A percentile compares a stretch with the other conserved stretches of the same genome.
Conservation (phyloP, 2,329 filamentous ascomycete species). For the Fusarium sp. region DNA sequence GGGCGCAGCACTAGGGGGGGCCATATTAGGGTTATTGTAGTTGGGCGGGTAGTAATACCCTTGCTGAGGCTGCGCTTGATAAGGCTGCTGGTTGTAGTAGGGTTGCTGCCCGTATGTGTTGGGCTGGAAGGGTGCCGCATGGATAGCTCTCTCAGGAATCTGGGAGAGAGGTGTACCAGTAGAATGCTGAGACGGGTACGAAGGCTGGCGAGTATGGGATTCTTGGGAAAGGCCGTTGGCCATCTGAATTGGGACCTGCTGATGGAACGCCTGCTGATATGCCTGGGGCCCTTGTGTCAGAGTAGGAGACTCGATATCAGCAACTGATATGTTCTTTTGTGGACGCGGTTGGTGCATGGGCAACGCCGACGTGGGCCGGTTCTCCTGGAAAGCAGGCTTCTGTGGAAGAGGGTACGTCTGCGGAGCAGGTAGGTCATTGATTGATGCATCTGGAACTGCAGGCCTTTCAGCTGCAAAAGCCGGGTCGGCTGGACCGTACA, state of each 20-base stretch:
- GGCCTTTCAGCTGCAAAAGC: constrained; percentile 30
- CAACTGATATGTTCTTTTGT: constrained; percentile 92
- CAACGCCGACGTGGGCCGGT: constrained; percentile 58
- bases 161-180: constrained; percentile 86
- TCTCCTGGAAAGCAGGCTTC: constrained; percentile 68
- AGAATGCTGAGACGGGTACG: constrained; percentile 76
- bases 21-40: constrained; percentile 61
- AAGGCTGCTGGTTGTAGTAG: constrained; percentile 65
- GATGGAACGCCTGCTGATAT: constrained; percentile 92
- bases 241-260: constrained; percentile 86
- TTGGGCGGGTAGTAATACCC: constrained; percentile 76
- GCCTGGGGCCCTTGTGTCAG: constrained; percentile 70
- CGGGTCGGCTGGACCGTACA: constrained; percentile 30
- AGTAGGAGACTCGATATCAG: constrained; percentile 88
- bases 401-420: constrained; percentile 69
- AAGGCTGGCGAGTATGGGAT: constrained; percentile 73
- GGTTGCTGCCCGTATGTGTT: constrained; percentile 69
- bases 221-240: constrained; percentile 66
- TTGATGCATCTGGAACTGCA: constrained; percentile 49
- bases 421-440: constrained; percentile 65
- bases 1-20: constrained; percentile 62
- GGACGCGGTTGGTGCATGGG: constrained; percentile 95
- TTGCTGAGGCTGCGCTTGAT: constrained; percentile 58
- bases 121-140: constrained; percentile 90
- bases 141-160: constrained; percentile 91